phyloP scores from a whole-genome alignment of 495 filamentous ascomycete genomes.

The Aspergillus campestris region DNA sequence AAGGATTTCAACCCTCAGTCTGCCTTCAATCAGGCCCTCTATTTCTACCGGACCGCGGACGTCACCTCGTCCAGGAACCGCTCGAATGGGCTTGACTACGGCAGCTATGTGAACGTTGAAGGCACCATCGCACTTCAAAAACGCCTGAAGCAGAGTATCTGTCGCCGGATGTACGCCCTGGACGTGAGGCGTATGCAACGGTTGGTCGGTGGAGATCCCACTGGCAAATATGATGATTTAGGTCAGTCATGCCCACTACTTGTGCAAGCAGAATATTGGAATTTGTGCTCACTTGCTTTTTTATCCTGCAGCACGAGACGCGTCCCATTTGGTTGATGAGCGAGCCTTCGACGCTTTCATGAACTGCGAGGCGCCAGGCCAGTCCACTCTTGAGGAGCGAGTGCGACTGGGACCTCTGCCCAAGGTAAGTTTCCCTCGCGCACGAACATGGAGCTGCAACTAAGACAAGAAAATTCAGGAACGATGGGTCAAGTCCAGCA shows the following conservation, averaged over 20 bases:
- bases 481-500: conserved; percentile 30
- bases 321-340: conserved; percentile 21
- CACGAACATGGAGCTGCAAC: not conserved
- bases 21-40: conserved; percentile 32
- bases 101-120: conserved; percentile 31
- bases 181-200: conserved; percentile 33
- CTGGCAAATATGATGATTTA: conserved; percentile 27
- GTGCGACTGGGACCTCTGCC: conserved; percentile 35
- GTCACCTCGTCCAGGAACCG: conserved; percentile 24
- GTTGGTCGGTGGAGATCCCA: conserved; percentile 30
- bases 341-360: conserved; percentile 35
- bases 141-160: conserved; percentile 31
- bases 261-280: not conserved
- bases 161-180: conserved; percentile 33
- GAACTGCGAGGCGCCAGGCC: conserved; percentile 32
- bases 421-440: conserved; percentile 17
- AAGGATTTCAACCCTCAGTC: conserved; percentile 38
- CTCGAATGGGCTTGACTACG: conserved; percentile 27
- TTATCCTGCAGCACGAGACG: conserved; percentile 20
- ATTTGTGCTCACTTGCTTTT: conserved; percentile 1
- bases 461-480: conserved; percentile 15
- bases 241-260: conserved; percentile 17
- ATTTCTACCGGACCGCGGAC: conserved; percentile 31
- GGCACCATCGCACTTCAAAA: conserved; percentile 33
- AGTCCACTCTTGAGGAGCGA: conserved; percentile 33